Percentiles rank a stretch among this genome's conserved stretches.
phyloP scores from a whole-genome alignment of 2,329 filamentous ascomycete genomes.

The Penicillium sp. region DNA sequence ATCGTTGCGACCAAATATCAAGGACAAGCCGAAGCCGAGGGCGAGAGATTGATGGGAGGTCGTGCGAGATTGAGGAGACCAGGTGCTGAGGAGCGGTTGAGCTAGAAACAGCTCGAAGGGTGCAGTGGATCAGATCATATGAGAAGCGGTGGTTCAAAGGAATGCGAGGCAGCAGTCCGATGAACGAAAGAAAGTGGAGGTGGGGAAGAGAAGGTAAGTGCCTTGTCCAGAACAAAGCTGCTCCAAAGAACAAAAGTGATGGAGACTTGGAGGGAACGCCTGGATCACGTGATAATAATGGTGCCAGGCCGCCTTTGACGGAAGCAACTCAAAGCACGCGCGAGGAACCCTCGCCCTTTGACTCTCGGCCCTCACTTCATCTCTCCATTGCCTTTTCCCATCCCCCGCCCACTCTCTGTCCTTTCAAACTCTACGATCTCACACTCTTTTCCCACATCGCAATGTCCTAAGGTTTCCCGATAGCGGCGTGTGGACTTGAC shows the following conservation, averaged over 20 bases:
- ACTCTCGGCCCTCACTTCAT: neutral
- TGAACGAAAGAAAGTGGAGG: neutral
- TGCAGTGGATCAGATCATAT: constrained; percentile 8
- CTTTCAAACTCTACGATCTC: neutral
- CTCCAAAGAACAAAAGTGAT: neutral
- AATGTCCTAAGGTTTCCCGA: constrained; percentile 20
- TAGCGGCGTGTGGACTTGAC: constrained; percentile 27
- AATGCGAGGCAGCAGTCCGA: neutral
- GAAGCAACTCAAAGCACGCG: constrained; percentile 17
- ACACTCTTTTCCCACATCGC: constrained; percentile 13
- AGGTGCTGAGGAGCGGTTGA: constrained; percentile 1
- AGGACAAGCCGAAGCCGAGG: neutral
- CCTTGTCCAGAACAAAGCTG: constrained; percentile 8
- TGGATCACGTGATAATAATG: constrained; percentile 14
- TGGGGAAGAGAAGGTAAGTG: neutral
- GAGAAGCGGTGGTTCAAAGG: neutral
- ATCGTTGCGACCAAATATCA: constrained; percentile 43
- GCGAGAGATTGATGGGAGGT: constrained; percentile 6
- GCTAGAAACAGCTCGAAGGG: constrained; percentile 10
- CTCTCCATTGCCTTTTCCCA: neutral
- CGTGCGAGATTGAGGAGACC: neutral
- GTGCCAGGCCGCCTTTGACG: constrained; percentile 16
- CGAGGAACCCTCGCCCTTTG: constrained; percentile 14
- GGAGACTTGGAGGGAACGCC: neutral
- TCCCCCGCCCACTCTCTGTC: constrained; percentile 9